A percentile compares a stretch with the other conserved stretches of the same genome.
Conservation (phyloP, 202 grass and related monocot species). For the Setaria viridis region DNA sequence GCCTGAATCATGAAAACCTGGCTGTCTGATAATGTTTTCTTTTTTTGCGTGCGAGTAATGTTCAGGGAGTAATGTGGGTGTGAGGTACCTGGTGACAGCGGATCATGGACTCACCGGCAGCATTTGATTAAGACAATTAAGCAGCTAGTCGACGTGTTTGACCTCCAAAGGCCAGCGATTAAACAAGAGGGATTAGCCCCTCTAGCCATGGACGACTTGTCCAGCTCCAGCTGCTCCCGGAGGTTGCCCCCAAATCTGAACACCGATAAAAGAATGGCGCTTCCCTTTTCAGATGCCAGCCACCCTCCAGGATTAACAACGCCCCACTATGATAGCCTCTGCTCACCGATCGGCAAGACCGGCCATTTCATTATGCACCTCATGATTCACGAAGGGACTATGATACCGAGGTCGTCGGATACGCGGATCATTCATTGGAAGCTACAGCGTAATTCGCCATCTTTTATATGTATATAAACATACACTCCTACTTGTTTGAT, state of each 20-base stretch:
- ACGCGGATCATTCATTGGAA: background rate
- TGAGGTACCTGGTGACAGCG: background rate
- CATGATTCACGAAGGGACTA: slow-evolving; percentile 43
- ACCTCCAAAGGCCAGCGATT: slow-evolving; percentile 41
- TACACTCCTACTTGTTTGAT: background rate
- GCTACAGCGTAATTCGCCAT: background rate
- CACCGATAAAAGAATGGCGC: background rate
- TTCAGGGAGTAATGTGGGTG: background rate
- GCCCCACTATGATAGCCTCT: background rate
- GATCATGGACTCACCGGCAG: slow-evolving; percentile 19
- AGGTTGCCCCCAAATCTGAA: slow-evolving; percentile 36
- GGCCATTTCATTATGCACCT: slow-evolving; percentile 47
- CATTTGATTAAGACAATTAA: background rate
- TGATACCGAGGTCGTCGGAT: slow-evolving; percentile 8
- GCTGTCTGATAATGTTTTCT: background rate
- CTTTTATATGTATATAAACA: too few species aligned
- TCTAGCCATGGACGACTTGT: slow-evolving; percentile 40
- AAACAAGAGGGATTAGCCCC: background rate
- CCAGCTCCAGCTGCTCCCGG: background rate
- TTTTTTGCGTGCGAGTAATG: background rate
- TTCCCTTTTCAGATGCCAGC: slow-evolving; percentile 31
- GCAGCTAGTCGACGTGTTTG: slow-evolving; percentile 17
- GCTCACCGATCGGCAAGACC: background rate
- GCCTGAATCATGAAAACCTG: background rate
- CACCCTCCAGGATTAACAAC: slow-evolving; percentile 32